Conservation (phyloP, 768 basidiomycete species). For the Cystofilobasidium bisporidii region DNA sequence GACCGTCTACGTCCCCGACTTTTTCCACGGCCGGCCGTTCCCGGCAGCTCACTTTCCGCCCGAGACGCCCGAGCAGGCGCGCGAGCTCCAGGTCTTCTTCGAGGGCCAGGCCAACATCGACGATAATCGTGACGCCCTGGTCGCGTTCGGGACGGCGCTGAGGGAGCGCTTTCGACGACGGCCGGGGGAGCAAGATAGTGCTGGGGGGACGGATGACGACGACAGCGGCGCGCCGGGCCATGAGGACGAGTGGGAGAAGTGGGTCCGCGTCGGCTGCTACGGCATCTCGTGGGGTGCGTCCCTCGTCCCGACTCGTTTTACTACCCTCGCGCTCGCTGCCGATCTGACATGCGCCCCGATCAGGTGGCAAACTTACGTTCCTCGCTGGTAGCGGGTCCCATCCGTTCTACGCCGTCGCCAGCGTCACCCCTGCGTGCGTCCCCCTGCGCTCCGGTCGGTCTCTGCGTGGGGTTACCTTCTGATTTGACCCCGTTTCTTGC, state of each 20-base stretch:
- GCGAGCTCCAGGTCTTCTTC: conserved; percentile 4
- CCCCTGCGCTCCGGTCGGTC: too few relatives aligned
- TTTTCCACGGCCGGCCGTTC: conserved; percentile 4
- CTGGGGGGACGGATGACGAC: background rate
- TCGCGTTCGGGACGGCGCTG: conserved; percentile 4
- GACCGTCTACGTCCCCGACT: conserved; percentile 20
- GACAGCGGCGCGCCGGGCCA: background rate
- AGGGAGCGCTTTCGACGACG: background rate
- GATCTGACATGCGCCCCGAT: background rate
- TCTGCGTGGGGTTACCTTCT: too few relatives aligned
- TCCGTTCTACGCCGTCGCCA: conserved; percentile 11
- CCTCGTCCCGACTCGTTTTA: too few relatives aligned
- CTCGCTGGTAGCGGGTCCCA: conserved; percentile 5
- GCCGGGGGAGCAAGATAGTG: background rate
- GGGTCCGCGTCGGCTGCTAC: conserved; percentile 1
- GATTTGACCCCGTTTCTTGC: too few relatives aligned
- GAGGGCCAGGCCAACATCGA: conserved; percentile 9
- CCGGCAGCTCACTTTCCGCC: conserved; percentile 12
- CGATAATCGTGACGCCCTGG: conserved; percentile 7
- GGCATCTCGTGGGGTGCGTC: conserved; percentile 10
- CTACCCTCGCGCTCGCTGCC: background rate
- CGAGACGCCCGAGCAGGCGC: background rate
- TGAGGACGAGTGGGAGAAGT: background rate
- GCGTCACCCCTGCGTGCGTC: conserved; percentile 13
- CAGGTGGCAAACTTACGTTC: conserved; percentile 17